Percentiles rank a stretch among this genome's conserved stretches.
Conservation (phyloP, 2,329 filamentous ascomycete species). For the Monosporascus sp. region DNA sequence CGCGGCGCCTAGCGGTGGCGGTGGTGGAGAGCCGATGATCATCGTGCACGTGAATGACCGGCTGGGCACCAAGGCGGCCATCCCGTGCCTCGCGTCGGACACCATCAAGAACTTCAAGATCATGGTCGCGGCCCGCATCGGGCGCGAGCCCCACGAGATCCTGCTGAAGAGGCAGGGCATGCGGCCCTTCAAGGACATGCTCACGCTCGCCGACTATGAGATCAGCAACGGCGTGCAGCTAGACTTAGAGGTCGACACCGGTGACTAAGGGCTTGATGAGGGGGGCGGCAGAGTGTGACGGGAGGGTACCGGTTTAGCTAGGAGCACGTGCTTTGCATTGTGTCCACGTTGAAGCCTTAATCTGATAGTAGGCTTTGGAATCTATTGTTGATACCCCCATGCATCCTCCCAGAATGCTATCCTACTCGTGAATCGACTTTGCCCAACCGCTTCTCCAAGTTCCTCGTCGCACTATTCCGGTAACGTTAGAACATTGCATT, state of each 20-base stretch:
- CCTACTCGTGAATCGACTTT: too few relatives aligned
- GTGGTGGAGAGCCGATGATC: conserved; percentile 72
- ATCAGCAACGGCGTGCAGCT: conserved; percentile 81
- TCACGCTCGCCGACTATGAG: conserved; percentile 88
- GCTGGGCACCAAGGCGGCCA: conserved; percentile 90
- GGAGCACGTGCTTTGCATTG: too few relatives aligned
- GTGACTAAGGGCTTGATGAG: conserved; percentile 39
- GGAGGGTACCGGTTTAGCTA: neutral
- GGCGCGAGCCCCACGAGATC: conserved; percentile 85
- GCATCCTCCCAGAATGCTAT: too few relatives aligned
- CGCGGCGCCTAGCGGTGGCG: conserved; percentile 17
- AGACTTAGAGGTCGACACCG: conserved; percentile 57
- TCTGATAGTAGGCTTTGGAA: too few relatives aligned
- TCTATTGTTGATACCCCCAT: too few relatives aligned
- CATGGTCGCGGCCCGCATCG: conserved; percentile 84
- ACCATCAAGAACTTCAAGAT: conserved; percentile 83
- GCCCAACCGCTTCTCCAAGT: too few relatives aligned
- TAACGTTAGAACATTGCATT: too few relatives aligned
- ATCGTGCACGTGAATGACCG: conserved; percentile 91
- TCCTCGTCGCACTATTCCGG: too few relatives aligned
- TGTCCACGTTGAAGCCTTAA: too few relatives aligned
- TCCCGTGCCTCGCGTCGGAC: conserved; percentile 83
- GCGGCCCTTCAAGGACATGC: conserved; percentile 85
- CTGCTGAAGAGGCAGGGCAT: conserved; percentile 88
- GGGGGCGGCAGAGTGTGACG: neutral